Conservation (phyloP, 768 basidiomycete genomes). For the Glaciozyma martinii region DNA sequence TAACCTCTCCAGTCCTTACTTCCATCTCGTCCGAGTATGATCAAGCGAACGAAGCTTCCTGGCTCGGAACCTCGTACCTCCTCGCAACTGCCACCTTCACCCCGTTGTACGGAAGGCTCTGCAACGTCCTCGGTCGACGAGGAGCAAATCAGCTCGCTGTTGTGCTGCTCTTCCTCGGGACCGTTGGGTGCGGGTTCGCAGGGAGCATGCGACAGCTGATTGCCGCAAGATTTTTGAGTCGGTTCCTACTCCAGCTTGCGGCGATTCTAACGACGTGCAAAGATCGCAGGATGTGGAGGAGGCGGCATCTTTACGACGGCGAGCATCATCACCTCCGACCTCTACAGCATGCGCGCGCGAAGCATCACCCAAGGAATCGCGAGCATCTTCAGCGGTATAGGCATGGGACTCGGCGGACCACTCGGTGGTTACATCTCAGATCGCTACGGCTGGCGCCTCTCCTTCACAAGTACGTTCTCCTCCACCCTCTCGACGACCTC, state of each 20-base stretch:
- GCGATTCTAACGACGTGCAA: conserved; percentile 46
- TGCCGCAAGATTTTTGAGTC: conserved; percentile 54
- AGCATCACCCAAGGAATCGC: conserved; percentile 80
- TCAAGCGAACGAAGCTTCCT: neutral
- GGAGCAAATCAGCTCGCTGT: conserved; percentile 78
- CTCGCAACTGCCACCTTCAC: conserved; percentile 30
- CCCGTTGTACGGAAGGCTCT: conserved; percentile 38
- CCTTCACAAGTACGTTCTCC: conserved; percentile 50
- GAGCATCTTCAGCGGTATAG: conserved; percentile 59
- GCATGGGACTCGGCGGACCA: conserved; percentile 44
- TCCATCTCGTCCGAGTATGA: conserved; percentile 4
- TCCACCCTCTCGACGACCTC: no score
- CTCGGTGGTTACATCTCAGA: conserved; percentile 38
- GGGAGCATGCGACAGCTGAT: conserved; percentile 76
- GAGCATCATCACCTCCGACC: conserved; percentile 66
- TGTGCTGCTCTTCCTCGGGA: conserved; percentile 74
- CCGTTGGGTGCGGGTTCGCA: conserved; percentile 67
- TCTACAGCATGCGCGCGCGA: conserved; percentile 76
- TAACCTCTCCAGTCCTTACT: neutral
- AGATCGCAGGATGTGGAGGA: conserved; percentile 41
- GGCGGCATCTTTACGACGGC: conserved; percentile 44
- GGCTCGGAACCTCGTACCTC: conserved; percentile 57
- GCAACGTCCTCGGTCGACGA: conserved; percentile 49
- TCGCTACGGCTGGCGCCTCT: conserved; percentile 54
- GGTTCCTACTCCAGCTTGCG: no score